Conservation (phyloP, 169 alveolate genomes). For the Neospora caninum region DNA sequence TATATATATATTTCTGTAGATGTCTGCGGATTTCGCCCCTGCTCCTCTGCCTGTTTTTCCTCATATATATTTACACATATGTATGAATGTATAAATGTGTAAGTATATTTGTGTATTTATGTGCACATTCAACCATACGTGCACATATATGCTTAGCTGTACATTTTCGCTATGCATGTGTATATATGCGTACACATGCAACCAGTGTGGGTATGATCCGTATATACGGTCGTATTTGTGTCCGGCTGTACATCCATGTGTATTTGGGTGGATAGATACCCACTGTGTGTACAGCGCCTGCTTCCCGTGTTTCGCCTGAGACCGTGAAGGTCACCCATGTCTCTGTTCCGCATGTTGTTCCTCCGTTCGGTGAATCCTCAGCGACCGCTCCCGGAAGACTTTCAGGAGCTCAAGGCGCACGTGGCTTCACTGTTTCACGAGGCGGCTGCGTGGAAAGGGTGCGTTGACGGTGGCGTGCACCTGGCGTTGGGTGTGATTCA, state of each 20-base stretch:
- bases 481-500: constrained; percentile 88
- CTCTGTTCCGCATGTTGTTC: neutral
- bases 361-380: neutral
- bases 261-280: too few relatives aligned
- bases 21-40: too few relatives aligned
- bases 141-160: neutral
- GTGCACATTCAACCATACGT: constrained; percentile 43
- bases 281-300: too few relatives aligned
- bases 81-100: neutral
- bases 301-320: too few relatives aligned
- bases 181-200: neutral
- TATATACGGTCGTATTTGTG: too few relatives aligned
- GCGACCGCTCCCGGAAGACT: constrained; percentile 62
- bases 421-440: constrained; percentile 71
- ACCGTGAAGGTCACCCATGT: too few relatives aligned
- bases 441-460: constrained; percentile 74
- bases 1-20: neutral
- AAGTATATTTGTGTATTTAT: neutral
- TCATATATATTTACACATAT: constrained; percentile 42
- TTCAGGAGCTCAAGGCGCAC: constrained; percentile 61
- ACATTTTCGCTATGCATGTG: neutral
- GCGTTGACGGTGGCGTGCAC: constrained; percentile 77
- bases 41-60: too few relatives aligned
- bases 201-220: too few relatives aligned
- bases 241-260: too few relatives aligned